These are phyloP conservation scores for Claviceps sp. DNA, from an alignment of 2,329 filamentous ascomycete species.

Conservation along the genomic window DNA sequence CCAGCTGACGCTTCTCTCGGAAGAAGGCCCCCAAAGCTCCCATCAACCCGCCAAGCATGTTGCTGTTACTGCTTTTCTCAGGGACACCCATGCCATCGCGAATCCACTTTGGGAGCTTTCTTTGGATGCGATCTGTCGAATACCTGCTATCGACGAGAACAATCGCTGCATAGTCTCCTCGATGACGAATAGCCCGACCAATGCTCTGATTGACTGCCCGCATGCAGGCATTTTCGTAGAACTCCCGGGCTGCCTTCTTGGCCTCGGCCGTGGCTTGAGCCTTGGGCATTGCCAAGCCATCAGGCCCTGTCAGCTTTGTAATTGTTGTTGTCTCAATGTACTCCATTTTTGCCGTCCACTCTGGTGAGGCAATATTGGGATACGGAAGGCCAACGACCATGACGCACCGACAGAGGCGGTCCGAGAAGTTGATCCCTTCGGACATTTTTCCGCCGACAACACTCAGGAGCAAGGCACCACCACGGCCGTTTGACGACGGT, in stretches of 20 bases:
- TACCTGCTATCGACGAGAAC: slow-evolving; percentile 75
- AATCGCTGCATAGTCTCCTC: slow-evolving; percentile 80
- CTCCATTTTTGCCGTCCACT: slow-evolving; percentile 86
- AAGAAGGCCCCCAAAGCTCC: slow-evolving; percentile 45
- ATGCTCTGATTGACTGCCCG: slow-evolving; percentile 94
- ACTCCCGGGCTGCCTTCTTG: slow-evolving; percentile 56
- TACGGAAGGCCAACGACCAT: slow-evolving; percentile 88
- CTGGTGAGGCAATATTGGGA: slow-evolving; percentile 74
- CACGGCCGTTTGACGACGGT: neutral
- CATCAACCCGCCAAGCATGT: slow-evolving; percentile 42
- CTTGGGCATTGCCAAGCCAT: slow-evolving; percentile 8
- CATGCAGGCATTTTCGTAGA: slow-evolving; percentile 94
- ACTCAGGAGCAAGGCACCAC: slow-evolving; percentile 71
- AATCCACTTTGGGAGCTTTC: slow-evolving; percentile 86
- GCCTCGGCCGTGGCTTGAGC: slow-evolving; percentile 18
- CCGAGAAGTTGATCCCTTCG: slow-evolving; percentile 97
- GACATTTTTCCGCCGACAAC: slow-evolving; percentile 92
- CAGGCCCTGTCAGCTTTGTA: slow-evolving; percentile 17
- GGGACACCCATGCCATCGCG: slow-evolving; percentile 45
- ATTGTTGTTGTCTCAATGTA: slow-evolving; percentile 58
- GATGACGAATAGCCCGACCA: slow-evolving; percentile 80
- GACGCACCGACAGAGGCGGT: slow-evolving; percentile 77
- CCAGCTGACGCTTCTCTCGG: slow-evolving; percentile 28
- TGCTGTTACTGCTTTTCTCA: slow-evolving; percentile 22
- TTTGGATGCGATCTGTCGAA: slow-evolving; percentile 54